phyloP scores from a whole-genome alignment of 768 basidiomycete species.

The Hygrophorus pudorinus region DNA sequence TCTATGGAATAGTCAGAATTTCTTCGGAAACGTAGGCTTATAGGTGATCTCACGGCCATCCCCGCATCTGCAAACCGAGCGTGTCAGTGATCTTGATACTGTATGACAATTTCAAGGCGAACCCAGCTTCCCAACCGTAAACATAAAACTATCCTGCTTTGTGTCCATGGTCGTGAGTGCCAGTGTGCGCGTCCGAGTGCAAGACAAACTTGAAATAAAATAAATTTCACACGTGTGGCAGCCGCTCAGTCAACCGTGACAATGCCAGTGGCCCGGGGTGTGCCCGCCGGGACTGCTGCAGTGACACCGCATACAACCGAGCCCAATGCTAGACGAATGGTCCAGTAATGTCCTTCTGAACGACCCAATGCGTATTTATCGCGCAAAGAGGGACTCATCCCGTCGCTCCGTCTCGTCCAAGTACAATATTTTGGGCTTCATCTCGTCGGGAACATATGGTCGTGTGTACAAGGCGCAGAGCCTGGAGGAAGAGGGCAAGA shows the following conservation, averaged over 20 bases:
- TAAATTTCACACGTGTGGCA: not conserved
- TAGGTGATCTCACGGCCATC: conserved; percentile 62
- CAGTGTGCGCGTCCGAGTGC: not conserved
- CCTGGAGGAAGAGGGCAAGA: conserved; percentile 51
- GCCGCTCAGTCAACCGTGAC: not conserved
- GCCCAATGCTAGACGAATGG: conserved; percentile 24
- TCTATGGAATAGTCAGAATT: conserved; percentile 33
- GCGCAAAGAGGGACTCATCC: conserved; percentile 63
- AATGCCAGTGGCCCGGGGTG: not conserved
- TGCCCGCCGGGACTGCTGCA: not conserved
- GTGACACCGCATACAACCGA: not conserved
- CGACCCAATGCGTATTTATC: conserved; percentile 84
- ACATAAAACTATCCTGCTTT: conserved; percentile 65
- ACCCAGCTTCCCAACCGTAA: conserved; percentile 96
- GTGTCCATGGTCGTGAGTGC: conserved; percentile 18
- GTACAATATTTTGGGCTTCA: conserved; percentile 91
- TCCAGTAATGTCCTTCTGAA: conserved; percentile 35
- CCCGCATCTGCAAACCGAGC: conserved; percentile 58
- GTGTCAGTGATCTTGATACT: conserved; percentile 1
- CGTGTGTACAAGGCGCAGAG: conserved; percentile 96
- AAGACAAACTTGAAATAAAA: not conserved
- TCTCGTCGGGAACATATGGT: conserved; percentile 96
- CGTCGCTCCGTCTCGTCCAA: conserved; percentile 65
- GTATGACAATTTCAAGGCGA: conserved; percentile 17
- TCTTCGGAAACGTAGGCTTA: not conserved